Evolutionary conservation across 768 basidiomycete genomes (phyloP).

Genomic region (Kwoniella newhampshirensis): DNA sequence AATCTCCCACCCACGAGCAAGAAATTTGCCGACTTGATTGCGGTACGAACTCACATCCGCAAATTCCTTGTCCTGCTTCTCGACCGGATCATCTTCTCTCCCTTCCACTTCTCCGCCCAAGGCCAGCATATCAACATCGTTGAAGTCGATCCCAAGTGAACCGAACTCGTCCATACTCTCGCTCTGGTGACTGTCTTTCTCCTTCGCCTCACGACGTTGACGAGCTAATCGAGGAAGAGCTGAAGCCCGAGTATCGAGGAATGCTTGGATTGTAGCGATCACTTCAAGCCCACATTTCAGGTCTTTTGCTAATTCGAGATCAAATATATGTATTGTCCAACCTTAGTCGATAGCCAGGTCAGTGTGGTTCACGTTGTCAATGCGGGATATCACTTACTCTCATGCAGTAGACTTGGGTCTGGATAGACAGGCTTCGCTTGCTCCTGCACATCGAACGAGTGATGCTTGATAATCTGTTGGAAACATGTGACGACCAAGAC

Average conservation of each 20-base stretch:
- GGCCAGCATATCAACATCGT: constrained; percentile 64
- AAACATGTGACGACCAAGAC: constrained; percentile 65
- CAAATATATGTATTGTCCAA: constrained; percentile 62
- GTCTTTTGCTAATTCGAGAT: constrained; percentile 57
- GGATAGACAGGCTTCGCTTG: constrained; percentile 59
- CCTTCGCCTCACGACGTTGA: constrained; percentile 40
- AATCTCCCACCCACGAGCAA: neutral
- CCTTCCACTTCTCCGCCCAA: constrained; percentile 59
- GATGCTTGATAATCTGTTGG: constrained; percentile 60
- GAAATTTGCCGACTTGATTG: too few relatives aligned
- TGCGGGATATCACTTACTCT: constrained; percentile 55
- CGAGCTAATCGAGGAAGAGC: constrained; percentile 57
- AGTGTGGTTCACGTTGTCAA: neutral
- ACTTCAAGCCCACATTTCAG: constrained; percentile 61
- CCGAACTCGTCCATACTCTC: constrained; percentile 73
- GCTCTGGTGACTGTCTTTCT: constrained; percentile 55
- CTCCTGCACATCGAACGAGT: constrained; percentile 40
- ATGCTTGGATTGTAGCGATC: constrained; percentile 62
- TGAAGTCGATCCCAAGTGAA: constrained; percentile 65
- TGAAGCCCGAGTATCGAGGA: constrained; percentile 62
- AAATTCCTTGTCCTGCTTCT: constrained; percentile 58
- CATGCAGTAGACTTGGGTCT: constrained; percentile 62
- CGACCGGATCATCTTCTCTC: constrained; percentile 32
- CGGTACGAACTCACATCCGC: constrained; percentile 61
- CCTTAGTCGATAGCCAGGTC: too few relatives aligned